These are phyloP conservation scores for Whalleya microplaca DNA, from an alignment of 2,329 filamentous ascomycete species.

Conservation along the genomic window DNA sequence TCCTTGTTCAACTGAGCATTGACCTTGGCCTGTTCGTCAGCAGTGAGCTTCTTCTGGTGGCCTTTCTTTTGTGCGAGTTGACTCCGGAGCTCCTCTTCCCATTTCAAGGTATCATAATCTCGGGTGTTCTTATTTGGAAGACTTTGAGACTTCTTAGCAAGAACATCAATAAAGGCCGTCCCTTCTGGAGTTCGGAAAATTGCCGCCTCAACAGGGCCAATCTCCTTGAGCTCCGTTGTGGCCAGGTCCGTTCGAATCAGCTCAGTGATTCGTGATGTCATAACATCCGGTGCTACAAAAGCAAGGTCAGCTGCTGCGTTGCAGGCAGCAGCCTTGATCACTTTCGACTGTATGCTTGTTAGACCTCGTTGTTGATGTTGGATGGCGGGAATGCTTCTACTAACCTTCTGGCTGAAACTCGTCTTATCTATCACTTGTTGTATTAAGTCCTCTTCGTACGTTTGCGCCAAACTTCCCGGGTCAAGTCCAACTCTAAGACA, in stretches of 20 bases:
- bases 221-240: conserved; percentile 66
- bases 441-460: conserved; percentile 67
- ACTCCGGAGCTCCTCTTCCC: conserved; percentile 89
- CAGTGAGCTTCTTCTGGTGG: conserved; percentile 83
- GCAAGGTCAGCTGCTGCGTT: conserved; percentile 87
- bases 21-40: conserved; percentile 88
- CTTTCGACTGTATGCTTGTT: conserved; percentile 36
- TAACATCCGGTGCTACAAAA: conserved; percentile 85
- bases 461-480: conserved; percentile 75
- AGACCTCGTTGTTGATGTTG: conserved; percentile 1
- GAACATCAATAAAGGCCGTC: conserved; percentile 85
- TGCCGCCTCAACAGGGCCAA: conserved; percentile 87
- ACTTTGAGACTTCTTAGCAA: conserved; percentile 76
- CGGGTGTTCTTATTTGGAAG: conserved; percentile 87
- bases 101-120: conserved; percentile 94
- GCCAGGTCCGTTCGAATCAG: conserved; percentile 77
- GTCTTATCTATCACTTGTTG: conserved; percentile 67
- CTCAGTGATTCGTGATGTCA: conserved; percentile 75
- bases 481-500: conserved; percentile 81
- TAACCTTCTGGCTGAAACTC: conserved; percentile 41
- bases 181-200: conserved; percentile 92
- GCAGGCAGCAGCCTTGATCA: conserved; percentile 72
- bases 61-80: conserved; percentile 95
- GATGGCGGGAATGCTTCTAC: conserved; percentile 12
- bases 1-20: conserved; percentile 91